Base-by-base conservation (phyloP, 2,329 filamentous ascomycete species). In the Fusarium sp. region DNA sequence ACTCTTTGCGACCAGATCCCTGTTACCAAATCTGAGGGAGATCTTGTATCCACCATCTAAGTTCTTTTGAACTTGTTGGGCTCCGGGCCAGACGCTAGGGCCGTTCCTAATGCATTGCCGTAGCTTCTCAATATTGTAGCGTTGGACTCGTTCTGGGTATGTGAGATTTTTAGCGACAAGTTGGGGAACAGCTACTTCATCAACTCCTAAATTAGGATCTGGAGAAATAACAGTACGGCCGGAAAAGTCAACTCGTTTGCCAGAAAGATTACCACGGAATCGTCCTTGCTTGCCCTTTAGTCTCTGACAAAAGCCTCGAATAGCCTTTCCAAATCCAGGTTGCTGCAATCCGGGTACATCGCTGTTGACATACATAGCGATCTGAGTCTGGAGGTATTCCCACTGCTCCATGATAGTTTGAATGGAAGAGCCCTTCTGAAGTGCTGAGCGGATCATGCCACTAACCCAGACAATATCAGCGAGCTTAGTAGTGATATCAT, bases 221-320 rank as follows among this genome's bases (percentile, higher is more conserved):
- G 96, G 96, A 1, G 95, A 97, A 81, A 99, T 99, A 81, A 99
- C 96, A 1, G 96, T 99, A 80, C 96, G 91, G 20, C 94, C 96
- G 14, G 96, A 99, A 81, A 98, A 99, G 79, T 99, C 95, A 58
- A 99, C 96, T 87, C 96, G 95, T 82, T 99, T 99, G 79, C 96
- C 96, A 0, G 95, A 98, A 65, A 99, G 82, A 77, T 99, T 99
- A 64, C 97, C 96, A 83, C 96, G 92, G 82, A 99, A 99, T 59
- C 96, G 93, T 59, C 96, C 96, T 78, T 98, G 95, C 78, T 99
- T 99, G 74, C 96, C 96, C 83, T 99, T 99, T 50, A 99, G 82
- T 18, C 96, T 90, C 81, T 98, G 96, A 68, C 95, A 97, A 78
- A 99, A 97, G 20, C 96, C 96, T 75, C 96, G 90, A 76, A 96